A percentile compares a stretch with the other conserved stretches of the same genome.
Conservation (phyloP, 495 filamentous ascomycete genomes). For the Neurospora hispaniola region DNA sequence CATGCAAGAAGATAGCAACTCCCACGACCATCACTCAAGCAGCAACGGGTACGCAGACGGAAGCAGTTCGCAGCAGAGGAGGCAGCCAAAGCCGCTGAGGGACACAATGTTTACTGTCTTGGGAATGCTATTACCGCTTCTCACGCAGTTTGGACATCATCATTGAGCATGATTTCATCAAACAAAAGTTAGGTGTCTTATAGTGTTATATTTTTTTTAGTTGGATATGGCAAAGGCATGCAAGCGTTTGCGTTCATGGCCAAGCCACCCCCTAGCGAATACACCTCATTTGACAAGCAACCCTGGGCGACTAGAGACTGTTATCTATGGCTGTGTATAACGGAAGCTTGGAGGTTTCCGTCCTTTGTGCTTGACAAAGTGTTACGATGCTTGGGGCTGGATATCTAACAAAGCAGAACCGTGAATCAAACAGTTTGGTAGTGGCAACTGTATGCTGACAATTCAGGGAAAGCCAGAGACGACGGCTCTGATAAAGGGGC, state of each 20-base stretch:
- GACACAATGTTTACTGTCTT: slow-evolving; percentile 66
- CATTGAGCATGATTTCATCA: slow-evolving; percentile 37
- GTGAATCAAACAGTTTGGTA: neutral
- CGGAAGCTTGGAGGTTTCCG: neutral
- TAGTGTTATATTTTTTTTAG: neutral
- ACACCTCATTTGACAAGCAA: neutral
- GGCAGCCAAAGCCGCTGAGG: slow-evolving; percentile 41
- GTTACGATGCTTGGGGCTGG: neutral
- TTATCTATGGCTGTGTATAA: neutral
- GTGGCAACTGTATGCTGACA: neutral
- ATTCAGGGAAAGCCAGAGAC: neutral
- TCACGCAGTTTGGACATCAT: slow-evolving; percentile 85
- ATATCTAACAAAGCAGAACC: neutral
- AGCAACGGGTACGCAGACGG: slow-evolving; percentile 61
- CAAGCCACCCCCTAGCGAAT: neutral
- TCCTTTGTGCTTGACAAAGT: neutral
- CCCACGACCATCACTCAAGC: slow-evolving; percentile 40
- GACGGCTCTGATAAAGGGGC: no score
- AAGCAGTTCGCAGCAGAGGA: slow-evolving; percentile 33
- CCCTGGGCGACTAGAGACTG: neutral
- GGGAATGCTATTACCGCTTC: slow-evolving; percentile 83
- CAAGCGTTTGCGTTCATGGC: neutral
- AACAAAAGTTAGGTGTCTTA: neutral
- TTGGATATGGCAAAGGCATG: neutral
- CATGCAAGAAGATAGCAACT: slow-evolving; percentile 70